Evolutionary conservation across 176 grass and related monocot genomes (phyloP), one percentile per base, ranked within the genome.

Genomic region (Ananas comosus): DNA sequence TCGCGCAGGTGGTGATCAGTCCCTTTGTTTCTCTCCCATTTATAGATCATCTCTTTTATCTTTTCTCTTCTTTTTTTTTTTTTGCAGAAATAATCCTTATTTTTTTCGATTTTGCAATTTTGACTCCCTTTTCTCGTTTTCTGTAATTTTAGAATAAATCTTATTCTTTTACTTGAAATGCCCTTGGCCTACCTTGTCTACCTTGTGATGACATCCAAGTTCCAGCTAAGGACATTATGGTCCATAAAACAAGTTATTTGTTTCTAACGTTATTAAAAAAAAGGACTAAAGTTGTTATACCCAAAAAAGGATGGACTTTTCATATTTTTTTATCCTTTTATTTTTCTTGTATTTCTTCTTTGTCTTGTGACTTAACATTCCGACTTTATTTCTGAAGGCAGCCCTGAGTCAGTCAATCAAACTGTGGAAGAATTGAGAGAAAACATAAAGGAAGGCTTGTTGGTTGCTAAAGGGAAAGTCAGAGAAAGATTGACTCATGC

Each of bases 341-440:
- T 53, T 29, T 4, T 49, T 1, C 23, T 53, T 24, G 49, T 83
- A 16, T 49, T 11, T 11, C 67, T 74, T 63, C 74, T 51, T 21
- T 64, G 17, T 64, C 14, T 80, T 49, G 52, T 51, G 54, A 21
- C 13, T 50, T 52, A 71, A 14, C 58, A 70, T 53, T 8, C 25
- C 51, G 64, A 64, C 13, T 51, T 77, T 49, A 1, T 21, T 81
- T 76, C 67, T 71, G 14, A 94, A 88, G 75, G 77, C 95, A 99
- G 95, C 50, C 75, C 90, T 80, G 90, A 91, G 71, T 99, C 90
- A 48, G 95, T 99, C 47, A 23, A 80, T 71, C 84, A 91, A 77
- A 99, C 95, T 28, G 78, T 99, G 16, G 65, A 88, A 16, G 95
- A 94, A 78, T 78, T 99, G 50, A 83, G 88, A 87, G 87, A 88